Evolutionary conservation across 371 early-diverging fungal species (phyloP), one percentile per base, ranked within the genome.

Genomic region (Thermomucor indicae-seudaticae): DNA sequence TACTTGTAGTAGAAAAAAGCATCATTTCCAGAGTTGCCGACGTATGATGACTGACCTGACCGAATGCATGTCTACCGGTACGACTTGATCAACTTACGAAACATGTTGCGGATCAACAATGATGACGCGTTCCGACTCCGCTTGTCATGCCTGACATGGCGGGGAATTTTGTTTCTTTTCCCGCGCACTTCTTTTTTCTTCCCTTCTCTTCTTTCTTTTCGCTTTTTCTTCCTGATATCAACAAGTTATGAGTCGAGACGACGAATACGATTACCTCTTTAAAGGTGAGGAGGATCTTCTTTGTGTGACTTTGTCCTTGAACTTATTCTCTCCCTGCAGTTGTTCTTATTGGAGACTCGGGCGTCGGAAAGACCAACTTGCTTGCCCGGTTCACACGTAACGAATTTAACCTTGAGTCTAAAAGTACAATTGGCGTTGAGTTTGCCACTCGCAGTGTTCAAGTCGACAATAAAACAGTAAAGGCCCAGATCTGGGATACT

Each of bases 351-450:
- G 99, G 99, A 41, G 99, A 99, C 72, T 96, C 98, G 14, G 97
- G 98, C 29, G 99, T 98, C 58, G 99, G 99, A 53, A 99, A 99
- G 74, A 98, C 99, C 62, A 99, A 99, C 74, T 88, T 99, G 23
- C 86, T 99, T 49, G 88, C 93, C 53, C 88, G 97, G 57, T 97
- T 99, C 69, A 97, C 99, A 20, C 86, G 96, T 51, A 93, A 97
- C 71, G 97, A 96, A 71, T 99, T 98, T 78, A 92, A 90, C 70
- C 72, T 95, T 56, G 96, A 96, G 60, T 93, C 96, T 49, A 98
- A 98, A 72, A 95, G 99, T 35, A 99, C 99, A 41, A 99, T 99
- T 60, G 99, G 99, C 55, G 99, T 99, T 34, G 98, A 99, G 70
- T 99, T 99, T 79, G 99, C 96, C 39, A 98, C 99, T 31, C 83